Evolutionary conservation across 2,329 filamentous ascomycete genomes (phyloP), one percentile per base, ranked within the genome.

Genomic region (Emergomyces pasteurianus): DNA sequence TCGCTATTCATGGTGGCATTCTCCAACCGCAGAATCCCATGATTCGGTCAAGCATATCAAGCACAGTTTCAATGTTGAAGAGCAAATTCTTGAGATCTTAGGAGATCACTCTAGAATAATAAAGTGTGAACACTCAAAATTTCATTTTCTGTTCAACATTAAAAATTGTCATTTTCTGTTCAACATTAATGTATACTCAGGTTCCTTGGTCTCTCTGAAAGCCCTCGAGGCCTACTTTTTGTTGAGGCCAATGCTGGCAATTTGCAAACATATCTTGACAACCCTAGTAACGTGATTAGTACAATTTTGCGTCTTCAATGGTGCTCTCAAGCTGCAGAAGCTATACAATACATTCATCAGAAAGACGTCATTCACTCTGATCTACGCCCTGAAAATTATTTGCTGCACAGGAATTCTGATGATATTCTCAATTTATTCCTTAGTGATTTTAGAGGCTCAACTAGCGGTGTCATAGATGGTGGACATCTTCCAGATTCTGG

Each of bases 281-380:
- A 58, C 63, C 47, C 62, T 61, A 61, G 64, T 58, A 36, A 49
- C 54, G 58, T 61, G 31, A 65, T 66, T 53, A 46, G 53, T 54
- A 53, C 53, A 40, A 40, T 58, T 54, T 61, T 64, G 49, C 65
- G 64, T 21, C 55, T 59, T 59, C 65, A 64, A 61, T 73, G 68
- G 68, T 70, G 66, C 62, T 62, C 61, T 34, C 67, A 73, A 64
- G 64, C 66, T 52, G 66, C 67, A 42, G 69, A 71, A 64, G 65
- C 67, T 38, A 63, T 73, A 60, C 62, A 55, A 53, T 70, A 68
- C 62, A 66, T 71, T n/a, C 70, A 73, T 56, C 59, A 62, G 52
- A 64, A 64, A 31, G 69, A 68, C 34, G 67, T 73, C 16, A 67
- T 73, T 26, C 71, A 72, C 63, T 72, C 68, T 14, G 71, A 74